Evolutionary conservation across 2,329 filamentous ascomycete species (phyloP), one percentile per base, ranked within the genome.

Genomic region (Dendryphion nanum): DNA sequence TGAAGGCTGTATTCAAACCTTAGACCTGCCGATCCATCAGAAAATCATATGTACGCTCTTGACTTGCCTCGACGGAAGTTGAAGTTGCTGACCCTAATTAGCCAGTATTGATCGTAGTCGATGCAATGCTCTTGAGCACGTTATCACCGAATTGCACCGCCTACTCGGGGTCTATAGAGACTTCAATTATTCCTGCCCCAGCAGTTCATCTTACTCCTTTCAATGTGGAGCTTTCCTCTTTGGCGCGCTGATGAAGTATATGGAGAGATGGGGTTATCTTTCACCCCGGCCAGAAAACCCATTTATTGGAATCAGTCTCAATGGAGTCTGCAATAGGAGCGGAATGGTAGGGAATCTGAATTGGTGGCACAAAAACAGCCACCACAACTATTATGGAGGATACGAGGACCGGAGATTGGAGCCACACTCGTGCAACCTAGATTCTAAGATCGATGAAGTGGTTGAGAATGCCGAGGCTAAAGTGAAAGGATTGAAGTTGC

Each of bases 201-300:
- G 3, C 3, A 2, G 3, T n/a, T 10, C 10, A 3, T 2, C 10
- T 0, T 45, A 45, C 17, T 12, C 41, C 18, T 51, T 47, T 14
- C 37, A 42, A 18, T 43, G 43, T 3, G 37, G 23, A 3, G 2
- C 23, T 2, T 26, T 50, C 2, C 35, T 56, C 6, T 37, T 51
- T 15, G 53, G 53, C 4, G 42, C 47, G 10, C 41, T 56, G 13
- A 47, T 36, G 13, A 51, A 43, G 31, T 30, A 45, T 14, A 44
- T 55, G 45, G 16, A 45, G 6, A 14, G 14, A 3, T 21, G 37
- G 4, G 33, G 29, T 14, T 19, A 35, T 18, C 26, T 48, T 4
- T 42, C 36, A 5, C 44, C 48, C 4, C 34, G 28, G 3, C 48
- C 43, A 6, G 21, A 42, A 17, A 17, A 38, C 17, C 48, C 46